Base-by-base conservation (phyloP, 768 basidiomycete genomes). In the Suillus bovinus region DNA sequence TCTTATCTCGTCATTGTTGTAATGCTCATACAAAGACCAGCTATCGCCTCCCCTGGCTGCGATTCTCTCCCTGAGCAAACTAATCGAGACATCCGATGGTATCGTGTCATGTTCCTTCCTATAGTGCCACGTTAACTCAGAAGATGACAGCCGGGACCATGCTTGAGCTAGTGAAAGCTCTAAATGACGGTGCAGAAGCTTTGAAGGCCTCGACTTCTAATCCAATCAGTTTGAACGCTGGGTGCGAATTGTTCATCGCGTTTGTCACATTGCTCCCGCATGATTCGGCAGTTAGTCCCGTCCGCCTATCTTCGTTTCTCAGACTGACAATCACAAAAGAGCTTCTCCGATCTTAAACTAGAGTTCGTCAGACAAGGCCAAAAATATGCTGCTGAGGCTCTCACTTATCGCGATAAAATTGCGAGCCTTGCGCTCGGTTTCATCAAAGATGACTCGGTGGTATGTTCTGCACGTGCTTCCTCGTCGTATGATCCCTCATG, bases 391-490 rank as follows among this genome's bases (percentile, higher is more conserved):
- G 74, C 82, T 52, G 86, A 91, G 69, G 94, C 94, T 16, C 81
- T 93, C 52, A 85, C 89, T 49, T 98, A 93, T 80, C 86, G 95
- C 61, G 84, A 85, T 63, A 94, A 92, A 75, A 99, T 99, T 67
- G 94, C 94, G 41, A 84, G 89, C 64, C 82, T 94, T 24, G 87
- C 90, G n/a, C 84, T 94, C 54, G 89, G 88, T 52, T 99, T 99
- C 80, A 93, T 99, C 72, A 90, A 91, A 72, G 97, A 99, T 70
- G 95, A 93, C 73, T 94, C 92, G 9, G 91, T 94, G 71, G 93
- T 90, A 72, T 69, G 82, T 74, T 47, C 70, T 66, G 62, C 58
- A 58, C 64, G 62, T 66, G 65, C 61, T 69, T 57, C 44, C 60
- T 46, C 56, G 36, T 64, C 60, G 53, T 64, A 20, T 31, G 33